Evolutionary conservation across 2,329 filamentous ascomycete genomes (phyloP), one percentile per base, ranked within the genome.

Genomic region (Hypocrella siamensis): DNA sequence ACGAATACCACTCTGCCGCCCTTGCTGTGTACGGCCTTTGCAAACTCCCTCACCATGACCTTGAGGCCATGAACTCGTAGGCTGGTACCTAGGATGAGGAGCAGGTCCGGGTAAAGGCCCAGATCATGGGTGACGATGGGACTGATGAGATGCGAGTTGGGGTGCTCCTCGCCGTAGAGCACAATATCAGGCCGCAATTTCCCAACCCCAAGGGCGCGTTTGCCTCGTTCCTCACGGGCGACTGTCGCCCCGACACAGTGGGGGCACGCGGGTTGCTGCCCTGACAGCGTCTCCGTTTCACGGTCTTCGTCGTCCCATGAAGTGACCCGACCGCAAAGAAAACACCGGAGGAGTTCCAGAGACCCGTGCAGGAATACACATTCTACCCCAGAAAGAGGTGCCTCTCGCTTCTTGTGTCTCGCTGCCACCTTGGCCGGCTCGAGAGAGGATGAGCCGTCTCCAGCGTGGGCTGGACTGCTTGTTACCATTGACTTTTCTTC

Each of bases 301-400:
- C 69, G 60, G 3, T 60, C 59, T 3, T 59, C 59, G 16, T 70
- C 64, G 32, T 76, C 70, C 73, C 73, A 78, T 2, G 65, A 61
- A 26, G 63, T 67, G 4, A 69, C 58, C 26, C 63, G 63, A 1
- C 63, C 63, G 37, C 73, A 78, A 1, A 70, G 58, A 34, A 74
- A 74, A 45, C 77, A 83, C 21, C 77, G 61, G 3, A 83, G 58
- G 19, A 60, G 57, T 32, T 71, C 63, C 4, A 83, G 53, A n/a
- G 76, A 78, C 6, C 77, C 78, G 45, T 82, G 77, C 1, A 83
- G 60, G 34, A 74, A 77, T n/a, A 83, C 77, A 33, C 73, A 75
- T 42, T 74, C 70, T 2, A 74, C 70, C 0, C 70, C 70, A 1
- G 53, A 55, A 6, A 43, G 45, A 4, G 47, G 43, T 4, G 43